phyloP scores from a whole-genome alignment of 139 green algal species.

The Zygnema cylindricum region DNA sequence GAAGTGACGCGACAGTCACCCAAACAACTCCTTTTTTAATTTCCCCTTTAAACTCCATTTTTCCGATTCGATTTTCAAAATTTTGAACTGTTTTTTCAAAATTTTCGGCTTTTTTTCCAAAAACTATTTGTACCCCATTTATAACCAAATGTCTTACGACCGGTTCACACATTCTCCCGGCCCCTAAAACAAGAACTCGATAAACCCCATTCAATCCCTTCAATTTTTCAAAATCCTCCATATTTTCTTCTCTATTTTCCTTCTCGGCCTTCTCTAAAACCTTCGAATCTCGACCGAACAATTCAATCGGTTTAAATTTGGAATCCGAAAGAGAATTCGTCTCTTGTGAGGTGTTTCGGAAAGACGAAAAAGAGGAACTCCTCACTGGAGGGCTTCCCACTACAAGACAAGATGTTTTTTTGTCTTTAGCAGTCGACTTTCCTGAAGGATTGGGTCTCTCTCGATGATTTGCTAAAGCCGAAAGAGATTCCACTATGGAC shows the following conservation, averaged over 20 bases:
- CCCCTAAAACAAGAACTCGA: conserved; percentile 49
- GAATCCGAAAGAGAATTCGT: too few species aligned
- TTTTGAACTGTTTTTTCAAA: background rate
- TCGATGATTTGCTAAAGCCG: background rate
- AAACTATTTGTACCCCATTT: background rate
- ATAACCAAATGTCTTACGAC: conserved; percentile 30
- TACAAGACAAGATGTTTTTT: background rate
- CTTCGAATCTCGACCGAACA: too few species aligned
- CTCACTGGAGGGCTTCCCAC: conserved; percentile 1
- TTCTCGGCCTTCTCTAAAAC: too few species aligned
- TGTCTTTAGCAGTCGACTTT: background rate
- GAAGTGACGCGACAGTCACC: conserved; percentile 47
- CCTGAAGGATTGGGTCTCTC: background rate
- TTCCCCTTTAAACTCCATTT: conserved; percentile 2
- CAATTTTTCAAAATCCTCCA: too few species aligned
- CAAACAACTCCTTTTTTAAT: background rate
- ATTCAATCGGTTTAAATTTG: too few species aligned
- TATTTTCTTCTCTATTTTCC: too few species aligned
- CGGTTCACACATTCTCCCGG: conserved; percentile 35
- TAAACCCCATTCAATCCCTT: too few species aligned
- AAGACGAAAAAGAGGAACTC: too few species aligned
- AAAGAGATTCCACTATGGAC: conserved; percentile 33
- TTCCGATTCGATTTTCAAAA: background rate
- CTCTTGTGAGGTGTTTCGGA: too few species aligned
- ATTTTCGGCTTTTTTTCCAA: background rate